Base-by-base conservation (phyloP, 164 flowering plant genomes). In the Cinnamomum chago region DNA sequence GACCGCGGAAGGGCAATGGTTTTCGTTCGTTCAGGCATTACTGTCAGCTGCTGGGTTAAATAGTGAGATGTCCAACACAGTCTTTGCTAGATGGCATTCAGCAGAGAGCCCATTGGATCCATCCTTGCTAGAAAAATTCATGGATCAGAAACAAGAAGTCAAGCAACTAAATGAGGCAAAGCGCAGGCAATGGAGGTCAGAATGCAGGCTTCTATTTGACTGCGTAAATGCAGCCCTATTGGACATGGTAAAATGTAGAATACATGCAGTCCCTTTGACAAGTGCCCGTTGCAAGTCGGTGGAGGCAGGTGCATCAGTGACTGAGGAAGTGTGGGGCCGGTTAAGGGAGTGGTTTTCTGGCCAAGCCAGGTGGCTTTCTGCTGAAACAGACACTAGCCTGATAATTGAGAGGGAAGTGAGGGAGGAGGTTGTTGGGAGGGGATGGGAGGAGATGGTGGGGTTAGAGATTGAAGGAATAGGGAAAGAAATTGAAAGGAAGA, bases 101-200 rank as follows among this genome's bases (percentile, higher is more conserved):
- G 83, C 84, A 1, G 91, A 87, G 52, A 86, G 90, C 69, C 97
- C 95, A 28, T 76, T 95, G 75, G 91, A 91, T 67, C 97, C 95
- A 47, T 80, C 81, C 15, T 73, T 95, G 75, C 80, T 89, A 69
- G 92, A 90, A n/a, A 86, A 83, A 40, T 88, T 81, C 72, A 70
- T 82, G 24, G 82, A 81, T 76, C 68, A 74, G 33, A 75, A 82
- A 50, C 77, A 77, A 2, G 82, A 81, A 50, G 88, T 85, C 73
- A 87, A 82, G 66, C 72, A 51, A 11, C 9, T 81, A 52, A 85
- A 81, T 4, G 92, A 89, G 79, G 89, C 86, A 1, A 90, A 81
- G 77, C 84, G 87, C 78, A 84, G 94, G 79, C 91, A 87, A 30
- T 58, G 76, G 72, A 81, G 92, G 78, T 93, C 95, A 65, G 88